Conservation (phyloP, 305 asterid genomes). For the Fraxinus ornus region DNA sequence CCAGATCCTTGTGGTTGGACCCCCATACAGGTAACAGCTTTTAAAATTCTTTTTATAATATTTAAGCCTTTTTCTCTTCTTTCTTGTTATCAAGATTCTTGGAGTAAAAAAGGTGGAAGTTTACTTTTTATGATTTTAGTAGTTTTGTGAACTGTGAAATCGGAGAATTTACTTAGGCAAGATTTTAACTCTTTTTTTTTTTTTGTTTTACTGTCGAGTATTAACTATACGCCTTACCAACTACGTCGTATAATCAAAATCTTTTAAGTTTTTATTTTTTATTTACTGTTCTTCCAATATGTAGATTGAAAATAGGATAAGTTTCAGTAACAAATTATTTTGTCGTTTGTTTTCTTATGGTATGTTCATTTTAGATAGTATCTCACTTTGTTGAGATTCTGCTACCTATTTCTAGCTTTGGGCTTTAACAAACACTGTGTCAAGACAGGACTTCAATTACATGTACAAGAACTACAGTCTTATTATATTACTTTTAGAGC, state of each 20-base stretch:
- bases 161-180: not conserved
- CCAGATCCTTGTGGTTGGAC: conserved; percentile 99
- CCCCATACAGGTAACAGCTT: conserved; percentile 65
- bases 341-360: conserved; percentile 30
- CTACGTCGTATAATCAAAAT: not conserved
- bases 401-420: conserved; percentile 30
- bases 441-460: conserved; percentile 8
- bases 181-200: no score
- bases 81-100: not conserved
- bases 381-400: conserved; percentile 14
- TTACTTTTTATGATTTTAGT: conserved; percentile 13
- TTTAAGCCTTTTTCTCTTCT: not conserved
- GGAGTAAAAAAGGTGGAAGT: conserved; percentile 11
- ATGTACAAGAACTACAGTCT: not conserved
- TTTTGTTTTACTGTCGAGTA: not conserved
- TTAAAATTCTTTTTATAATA: not conserved
- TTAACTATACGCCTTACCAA: not conserved
- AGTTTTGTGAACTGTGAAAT: not conserved
- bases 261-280: not conserved
- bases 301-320: conserved; percentile 2
- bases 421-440: conserved; percentile 8
- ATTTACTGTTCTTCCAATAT: not conserved
- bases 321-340: conserved; percentile 13
- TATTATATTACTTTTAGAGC: no score
- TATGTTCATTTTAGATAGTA: conserved; percentile 12